Base-by-base conservation (phyloP, 2,329 filamentous ascomycete genomes). In the Metarhizium sp. region DNA sequence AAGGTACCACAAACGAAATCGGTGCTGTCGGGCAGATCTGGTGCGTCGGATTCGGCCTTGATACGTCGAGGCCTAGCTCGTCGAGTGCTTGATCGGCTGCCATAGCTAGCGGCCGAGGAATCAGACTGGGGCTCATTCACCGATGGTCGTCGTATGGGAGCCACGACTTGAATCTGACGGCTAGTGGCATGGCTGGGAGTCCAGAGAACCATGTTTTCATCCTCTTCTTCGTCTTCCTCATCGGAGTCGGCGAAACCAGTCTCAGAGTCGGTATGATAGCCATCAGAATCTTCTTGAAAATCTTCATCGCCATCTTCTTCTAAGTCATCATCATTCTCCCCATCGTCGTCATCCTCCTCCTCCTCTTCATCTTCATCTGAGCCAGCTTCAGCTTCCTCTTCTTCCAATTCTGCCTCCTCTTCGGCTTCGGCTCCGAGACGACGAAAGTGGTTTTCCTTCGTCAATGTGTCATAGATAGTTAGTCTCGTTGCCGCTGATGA, bases 1-100 rank as follows among this genome's bases (percentile, higher is more conserved):
- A 99, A 78, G 1, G 94, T 99, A 57, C 94, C 94, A 66, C 94
- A 97, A n/a, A 99, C 94, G 62, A 99, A 99, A 69, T 99, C 94
- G 14, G 94, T 97, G 71, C 92, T 96, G 69, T 99, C 94, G 1
- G 94, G 94, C 11, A 99, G 78, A 66, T 96, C 90, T 2, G 90
- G 89, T 1, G 87, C 88, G 29, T 80, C 79, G 43, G 66, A 62
- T 30, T 65, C 64, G 45, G 63, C 60, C 60, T 66, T 68, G 48
- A 61, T 58, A 25, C 63, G 64, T 34, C 55, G 57, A 20, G 54
- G 52, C 50, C 57, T 64, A 55, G 58, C 51, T 10, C 64, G 66
- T 11, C 65, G 71, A 49, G 62, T 68, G 52, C 70, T 55, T 20
- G 52, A 48, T 40, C 55, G 55, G 42, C 55, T 64, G 46, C 58